These are phyloP conservation scores for Suillus plorans DNA, from an alignment of 768 basidiomycete genomes.

Conservation along the genomic window DNA sequence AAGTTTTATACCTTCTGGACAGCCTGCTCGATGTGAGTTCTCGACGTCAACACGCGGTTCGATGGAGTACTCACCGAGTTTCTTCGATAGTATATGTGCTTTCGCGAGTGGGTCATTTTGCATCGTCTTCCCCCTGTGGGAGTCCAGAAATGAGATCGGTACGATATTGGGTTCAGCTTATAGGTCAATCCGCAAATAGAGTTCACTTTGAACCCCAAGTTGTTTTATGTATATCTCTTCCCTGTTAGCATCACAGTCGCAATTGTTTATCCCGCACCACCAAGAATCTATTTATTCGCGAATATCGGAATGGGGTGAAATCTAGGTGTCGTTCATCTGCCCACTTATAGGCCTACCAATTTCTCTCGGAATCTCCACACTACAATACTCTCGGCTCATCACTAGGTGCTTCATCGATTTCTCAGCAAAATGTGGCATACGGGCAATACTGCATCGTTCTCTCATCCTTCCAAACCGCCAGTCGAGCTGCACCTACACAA, in stretches of 20 bases:
- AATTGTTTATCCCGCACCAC: constrained; percentile 1
- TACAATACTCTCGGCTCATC: not conserved
- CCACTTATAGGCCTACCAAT: not conserved
- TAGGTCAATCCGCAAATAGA: constrained; percentile 1
- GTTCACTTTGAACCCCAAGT: not conserved
- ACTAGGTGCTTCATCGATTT: constrained; percentile 15
- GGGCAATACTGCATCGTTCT: constrained; percentile 3
- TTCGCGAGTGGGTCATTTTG: constrained; percentile 37
- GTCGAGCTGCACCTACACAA: constrained; percentile 23
- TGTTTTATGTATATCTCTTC: not conserved
- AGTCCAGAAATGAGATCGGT: constrained; percentile 33
- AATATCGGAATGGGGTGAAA: not conserved
- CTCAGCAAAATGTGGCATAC: constrained; percentile 12
- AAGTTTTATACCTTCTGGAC: constrained; percentile 40
- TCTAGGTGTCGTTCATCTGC: not conserved
- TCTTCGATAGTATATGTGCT: constrained; percentile 31
- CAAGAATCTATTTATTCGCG: constrained; percentile 2
- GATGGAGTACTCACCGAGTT: constrained; percentile 7
- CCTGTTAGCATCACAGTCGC: not conserved
- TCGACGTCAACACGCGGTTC: not conserved
- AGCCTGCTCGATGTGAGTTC: constrained; percentile 36
- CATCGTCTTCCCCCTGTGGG: constrained; percentile 38
- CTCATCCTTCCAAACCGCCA: constrained; percentile 18
- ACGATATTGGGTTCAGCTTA: constrained; percentile 20
- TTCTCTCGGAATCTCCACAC: not conserved